phyloP scores from a whole-genome alignment of 352 stramenopile species.

The Phytopythium oedochilum region DNA sequence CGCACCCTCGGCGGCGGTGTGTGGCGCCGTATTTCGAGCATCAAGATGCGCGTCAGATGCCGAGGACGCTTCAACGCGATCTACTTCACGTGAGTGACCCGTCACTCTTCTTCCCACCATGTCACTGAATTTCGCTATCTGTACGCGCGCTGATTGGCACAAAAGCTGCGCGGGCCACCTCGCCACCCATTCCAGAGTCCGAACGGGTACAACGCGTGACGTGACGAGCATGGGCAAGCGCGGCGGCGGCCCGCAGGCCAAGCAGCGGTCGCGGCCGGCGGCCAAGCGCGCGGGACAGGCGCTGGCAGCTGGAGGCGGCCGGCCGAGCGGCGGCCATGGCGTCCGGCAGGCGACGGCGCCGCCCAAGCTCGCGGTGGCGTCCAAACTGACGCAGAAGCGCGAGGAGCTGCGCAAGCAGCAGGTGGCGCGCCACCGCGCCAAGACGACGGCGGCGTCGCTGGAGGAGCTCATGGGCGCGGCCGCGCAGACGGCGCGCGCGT shows the following conservation, averaged over 20 bases:
- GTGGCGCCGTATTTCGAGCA: too few relatives aligned
- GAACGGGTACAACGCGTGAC: background rate
- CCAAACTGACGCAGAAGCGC: constrained; percentile 56
- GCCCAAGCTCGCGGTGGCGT: constrained; percentile 40
- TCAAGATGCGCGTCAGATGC: background rate
- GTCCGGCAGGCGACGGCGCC: constrained; percentile 16
- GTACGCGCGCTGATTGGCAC: background rate
- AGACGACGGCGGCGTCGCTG: constrained; percentile 31
- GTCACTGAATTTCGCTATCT: background rate
- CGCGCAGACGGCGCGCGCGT: constrained; percentile 33
- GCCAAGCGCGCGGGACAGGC: constrained; percentile 24
- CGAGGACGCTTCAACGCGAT: background rate
- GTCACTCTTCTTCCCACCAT: background rate
- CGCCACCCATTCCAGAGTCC: background rate
- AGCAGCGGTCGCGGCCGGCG: constrained; percentile 14
- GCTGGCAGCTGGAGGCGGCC: constrained; percentile 14
- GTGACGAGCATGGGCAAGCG: background rate
- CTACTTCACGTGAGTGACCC: background rate
- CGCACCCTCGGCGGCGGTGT: too few relatives aligned
- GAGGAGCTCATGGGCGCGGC: constrained; percentile 46
- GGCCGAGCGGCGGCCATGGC: constrained; percentile 10
- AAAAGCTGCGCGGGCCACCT: background rate
- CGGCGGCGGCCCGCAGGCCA: constrained; percentile 8
- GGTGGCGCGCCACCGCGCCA: constrained; percentile 33
- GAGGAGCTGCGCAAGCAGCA: constrained; percentile 56